phyloP scores from a whole-genome alignment of 345 rosid species.

The Arabis alpina region DNA sequence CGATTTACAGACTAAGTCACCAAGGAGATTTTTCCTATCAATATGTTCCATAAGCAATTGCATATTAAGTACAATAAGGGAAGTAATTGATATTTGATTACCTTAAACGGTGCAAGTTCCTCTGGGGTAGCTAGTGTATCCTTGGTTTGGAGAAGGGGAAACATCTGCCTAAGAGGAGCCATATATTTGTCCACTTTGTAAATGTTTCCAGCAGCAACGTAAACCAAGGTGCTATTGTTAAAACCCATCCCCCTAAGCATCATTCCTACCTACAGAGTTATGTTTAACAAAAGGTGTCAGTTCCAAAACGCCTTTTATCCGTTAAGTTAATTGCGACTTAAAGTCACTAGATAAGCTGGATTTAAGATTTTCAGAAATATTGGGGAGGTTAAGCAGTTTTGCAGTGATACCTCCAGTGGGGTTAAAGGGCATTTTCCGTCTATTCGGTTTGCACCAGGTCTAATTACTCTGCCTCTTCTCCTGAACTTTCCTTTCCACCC shows the following conservation, averaged over 20 bases:
- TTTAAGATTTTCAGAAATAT: slow-evolving; percentile 6
- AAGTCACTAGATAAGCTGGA: neutral
- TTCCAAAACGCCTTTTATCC: slow-evolving; percentile 3
- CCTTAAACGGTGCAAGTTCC: slow-evolving; percentile 90
- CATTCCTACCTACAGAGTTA: slow-evolving; percentile 80
- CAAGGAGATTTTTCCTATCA: neutral
- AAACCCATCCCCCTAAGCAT: slow-evolving; percentile 99
- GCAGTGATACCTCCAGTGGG: slow-evolving; percentile 74
- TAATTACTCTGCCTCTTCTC: slow-evolving; percentile 84
- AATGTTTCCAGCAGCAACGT: slow-evolving; percentile 90
- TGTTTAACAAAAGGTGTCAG: slow-evolving; percentile 12
- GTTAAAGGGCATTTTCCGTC: slow-evolving; percentile 97
- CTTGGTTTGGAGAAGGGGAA: slow-evolving; percentile 90
- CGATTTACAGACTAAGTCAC: too few species aligned
- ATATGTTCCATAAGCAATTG: slow-evolving; percentile 4
- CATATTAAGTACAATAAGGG: neutral
- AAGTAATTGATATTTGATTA: slow-evolving; percentile 36
- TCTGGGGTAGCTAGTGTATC: slow-evolving; percentile 75
- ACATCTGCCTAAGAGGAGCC: slow-evolving; percentile 91
- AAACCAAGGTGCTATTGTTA: slow-evolving; percentile 71
- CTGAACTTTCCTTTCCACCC: slow-evolving; percentile 98
- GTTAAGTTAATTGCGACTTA: neutral
- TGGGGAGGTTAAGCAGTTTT: neutral
- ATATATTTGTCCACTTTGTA: slow-evolving; percentile 86
- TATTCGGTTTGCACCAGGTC: slow-evolving; percentile 87